Base-by-base conservation (phyloP, 2,329 filamentous ascomycete species). In the Phialemoniopsis sp. region DNA sequence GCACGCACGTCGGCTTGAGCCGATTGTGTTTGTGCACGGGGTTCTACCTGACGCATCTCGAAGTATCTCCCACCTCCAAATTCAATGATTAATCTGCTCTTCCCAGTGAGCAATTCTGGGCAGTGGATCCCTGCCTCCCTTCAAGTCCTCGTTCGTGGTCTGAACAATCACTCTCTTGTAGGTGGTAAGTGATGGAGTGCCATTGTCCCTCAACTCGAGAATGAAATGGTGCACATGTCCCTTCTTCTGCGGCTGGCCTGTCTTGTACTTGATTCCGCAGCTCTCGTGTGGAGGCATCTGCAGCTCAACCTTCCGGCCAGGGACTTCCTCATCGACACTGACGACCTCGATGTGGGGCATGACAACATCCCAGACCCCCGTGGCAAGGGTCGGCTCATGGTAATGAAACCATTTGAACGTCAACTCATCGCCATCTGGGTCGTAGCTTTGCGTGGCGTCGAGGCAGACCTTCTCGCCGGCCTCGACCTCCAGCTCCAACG, bases 181-280 rank as follows among this genome's bases (percentile, higher is more conserved):
- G 34, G 58, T 68, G 30, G 66, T 73, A 46, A 76, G 50, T 6
- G 56, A 52, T 15, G 66, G 66, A 4, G 52, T 55, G 2, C 69
- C 71, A 14, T 57, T 51, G 39, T 72, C 65, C 12, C 54, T 65
- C 4, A 74, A 68, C 44, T 73, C 66, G 3, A 76, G 56, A 18
- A 76, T 65, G 32, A 75, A 43, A 52, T 75, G 71, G 43, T 73
- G 54, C 32, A 63, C 44, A 14, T 26, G 35, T 10, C 35, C 35
- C 26, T 28, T 36, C 9, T 21, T 28, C 5, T 46, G 30, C 17
- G 39, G 36, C 10, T 37, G n/a, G n/a, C n/a, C n/a, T n/a, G n/a
- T 37, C 19, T 43, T 45, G 13, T 45, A 35, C n/a, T 39, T 26
- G 15, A 39, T 15, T 5, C 28, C 26, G 13, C 18, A 26, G 35